These are phyloP conservation scores for Berberis vulgaris DNA, from an alignment of 164 flowering plant genomes.

Conservation along the genomic window DNA sequence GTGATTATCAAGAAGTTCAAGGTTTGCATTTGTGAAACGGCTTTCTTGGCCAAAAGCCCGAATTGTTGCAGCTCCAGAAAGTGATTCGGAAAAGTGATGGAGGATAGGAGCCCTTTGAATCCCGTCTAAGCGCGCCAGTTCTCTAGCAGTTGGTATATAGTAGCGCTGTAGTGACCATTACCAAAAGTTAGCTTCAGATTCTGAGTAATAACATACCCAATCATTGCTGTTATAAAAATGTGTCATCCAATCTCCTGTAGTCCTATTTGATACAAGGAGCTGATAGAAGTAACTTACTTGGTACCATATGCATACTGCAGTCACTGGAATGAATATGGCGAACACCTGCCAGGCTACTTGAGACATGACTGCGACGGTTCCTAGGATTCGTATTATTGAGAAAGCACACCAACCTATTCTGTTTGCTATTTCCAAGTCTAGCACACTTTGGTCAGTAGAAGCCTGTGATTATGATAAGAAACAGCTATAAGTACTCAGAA, in stretches of 20 bases:
- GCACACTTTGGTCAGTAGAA: too few species aligned
- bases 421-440: too few species aligned
- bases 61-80: constrained; percentile 80
- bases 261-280: neutral
- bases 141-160: constrained; percentile 89
- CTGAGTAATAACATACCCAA: neutral
- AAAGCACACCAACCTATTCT: too few species aligned
- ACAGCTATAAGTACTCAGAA: neutral
- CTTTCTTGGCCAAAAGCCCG: constrained; percentile 73
- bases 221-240: too few species aligned
- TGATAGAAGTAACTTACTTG: too few species aligned
- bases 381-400: too few species aligned
- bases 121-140: constrained; percentile 74
- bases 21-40: constrained; percentile 50
- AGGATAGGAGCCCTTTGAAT: constrained; percentile 83
- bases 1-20: constrained; percentile 49
- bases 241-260: neutral
- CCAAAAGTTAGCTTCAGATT: constrained; percentile 3
- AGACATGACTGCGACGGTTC: too few species aligned
- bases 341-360: too few species aligned
- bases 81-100: constrained; percentile 92
- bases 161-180: constrained; percentile 46
- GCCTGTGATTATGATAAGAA: too few species aligned
- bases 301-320: too few species aligned
- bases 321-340: too few species aligned